Conservation (phyloP, 768 basidiomycete genomes). For the Lentinula boryana region DNA sequence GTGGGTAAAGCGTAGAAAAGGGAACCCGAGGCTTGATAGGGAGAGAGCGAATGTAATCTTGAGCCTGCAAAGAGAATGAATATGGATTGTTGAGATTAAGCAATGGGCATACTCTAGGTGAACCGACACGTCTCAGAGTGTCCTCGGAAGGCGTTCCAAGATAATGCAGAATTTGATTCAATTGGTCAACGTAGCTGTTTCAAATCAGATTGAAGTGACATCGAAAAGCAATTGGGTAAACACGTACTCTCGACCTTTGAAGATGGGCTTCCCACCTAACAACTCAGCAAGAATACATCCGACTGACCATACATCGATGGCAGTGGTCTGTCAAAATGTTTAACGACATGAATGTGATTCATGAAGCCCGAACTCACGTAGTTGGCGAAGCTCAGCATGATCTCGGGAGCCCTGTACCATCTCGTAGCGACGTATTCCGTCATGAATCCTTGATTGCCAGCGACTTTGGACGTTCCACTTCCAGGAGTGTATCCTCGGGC, state of each 20-base stretch:
- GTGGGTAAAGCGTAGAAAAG: slow-evolving; percentile 88
- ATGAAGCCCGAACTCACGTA: slow-evolving; percentile 51
- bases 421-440: slow-evolving; percentile 99
- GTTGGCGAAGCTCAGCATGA: slow-evolving; percentile 96
- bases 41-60: slow-evolving; percentile 96
- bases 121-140: slow-evolving; percentile 92
- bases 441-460: slow-evolving; percentile 93
- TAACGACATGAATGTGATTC: slow-evolving; percentile 3
- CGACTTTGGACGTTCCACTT: slow-evolving; percentile 63
- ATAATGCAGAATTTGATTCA: slow-evolving; percentile 96
- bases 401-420: slow-evolving; percentile 98
- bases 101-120: slow-evolving; percentile 65
- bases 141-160: slow-evolving; percentile 98
- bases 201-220: background rate
- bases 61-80: slow-evolving; percentile 52
- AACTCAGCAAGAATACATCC: slow-evolving; percentile 95
- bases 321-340: slow-evolving; percentile 55
- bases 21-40: slow-evolving; percentile 95
- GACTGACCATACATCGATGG: slow-evolving; percentile 95
- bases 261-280: slow-evolving; percentile 90
- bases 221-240: background rate
- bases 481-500: slow-evolving; percentile 91
- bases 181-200: slow-evolving; percentile 89
- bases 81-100: background rate
- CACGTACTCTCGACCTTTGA: slow-evolving; percentile 92